Conservation (phyloP, 2,329 filamentous ascomycete species). For the Cercospora nicotianae region DNA sequence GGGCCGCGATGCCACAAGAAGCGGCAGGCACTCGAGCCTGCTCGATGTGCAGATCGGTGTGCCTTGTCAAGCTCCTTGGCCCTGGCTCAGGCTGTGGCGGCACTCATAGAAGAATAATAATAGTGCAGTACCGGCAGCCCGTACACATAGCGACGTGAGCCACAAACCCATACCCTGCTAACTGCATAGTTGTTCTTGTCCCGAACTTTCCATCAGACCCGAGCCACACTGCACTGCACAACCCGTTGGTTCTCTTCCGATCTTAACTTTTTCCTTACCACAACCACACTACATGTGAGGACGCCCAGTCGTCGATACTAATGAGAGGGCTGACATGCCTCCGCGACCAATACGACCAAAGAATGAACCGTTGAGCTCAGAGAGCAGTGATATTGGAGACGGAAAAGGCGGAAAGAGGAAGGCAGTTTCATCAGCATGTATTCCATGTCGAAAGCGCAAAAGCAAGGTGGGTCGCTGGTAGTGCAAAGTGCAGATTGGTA, state of each 20-base stretch:
- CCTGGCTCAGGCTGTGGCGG: constrained; percentile 16
- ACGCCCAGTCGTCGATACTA: constrained; percentile 5
- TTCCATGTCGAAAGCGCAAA: constrained; percentile 54
- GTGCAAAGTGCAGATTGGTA: not conserved
- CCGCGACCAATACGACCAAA: constrained; percentile 38
- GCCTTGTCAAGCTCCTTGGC: constrained; percentile 20
- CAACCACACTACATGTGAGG: constrained; percentile 2
- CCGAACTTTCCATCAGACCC: constrained; percentile 24
- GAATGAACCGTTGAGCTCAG: constrained; percentile 31
- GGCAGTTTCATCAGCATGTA: constrained; percentile 47
- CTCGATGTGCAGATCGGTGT: constrained; percentile 19
- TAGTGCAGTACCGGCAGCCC: constrained; percentile 18
- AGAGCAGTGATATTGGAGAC: constrained; percentile 33
- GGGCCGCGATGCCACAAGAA: constrained; percentile 9
- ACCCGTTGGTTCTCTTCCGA: constrained; percentile 7
- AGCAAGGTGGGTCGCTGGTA: constrained; percentile 44
- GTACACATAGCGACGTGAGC: constrained; percentile 10
- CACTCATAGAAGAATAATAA: constrained; percentile 18
- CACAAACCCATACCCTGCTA: constrained; percentile 12
- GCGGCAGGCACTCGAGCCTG: constrained; percentile 17
- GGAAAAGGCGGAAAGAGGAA: constrained; percentile 37
- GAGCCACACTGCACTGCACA: constrained; percentile 18
- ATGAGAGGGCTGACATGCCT: constrained; percentile 31
- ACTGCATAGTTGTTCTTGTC: constrained; percentile 10
- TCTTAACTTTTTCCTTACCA: constrained; percentile 12